Evolutionary conservation across 176 grass and related monocot species (phyloP), one percentile per base, ranked within the genome.

Genomic region (Canna indica): DNA sequence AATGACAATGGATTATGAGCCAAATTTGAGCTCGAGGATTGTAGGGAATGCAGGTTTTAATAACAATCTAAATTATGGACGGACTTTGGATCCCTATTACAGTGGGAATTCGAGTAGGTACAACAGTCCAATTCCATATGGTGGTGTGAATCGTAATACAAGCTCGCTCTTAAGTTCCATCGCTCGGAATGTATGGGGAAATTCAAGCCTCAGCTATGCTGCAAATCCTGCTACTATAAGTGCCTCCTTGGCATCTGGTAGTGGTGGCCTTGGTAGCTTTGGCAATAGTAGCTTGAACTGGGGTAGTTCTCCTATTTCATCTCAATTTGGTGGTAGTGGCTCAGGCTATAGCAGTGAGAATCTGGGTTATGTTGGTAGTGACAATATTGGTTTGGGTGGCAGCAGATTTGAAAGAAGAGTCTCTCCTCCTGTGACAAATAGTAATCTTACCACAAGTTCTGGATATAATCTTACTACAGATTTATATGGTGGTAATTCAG

Each of bases 1-100:
- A 73, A 86, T 89, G 56, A 83, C 86, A 33, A 87, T 91, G 83
- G 88, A 84, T 47, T 73, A 80, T 36, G 85, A 95, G 46, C 70
- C 75, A 75, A 88, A 83, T 8, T 85, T 87, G 83, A 79, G 65
- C 74, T 67, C 59, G 2, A 80, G 74, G 59, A 87, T 89, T 86
- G 81, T 79, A 42, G 76, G 79, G 69, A 82, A 65, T 29, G 73
- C 83, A 68, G 24, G 22, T 25, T 41, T 68, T 17, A 45, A 33
- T 44, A 68, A 29, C 35, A 44, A 27, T 68, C 38, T 68, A 14
- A 44, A 22, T 68, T 68, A 68, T 68, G 65, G 22, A 68, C 65
- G 65, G n/a, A 8, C 25, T 44, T 42, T 45, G 36, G 20, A 24
- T 10, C 39, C 39, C 5, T 68, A 45, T 24, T 28, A 45, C 26